A percentile compares a stretch with the other conserved stretches of the same genome.
Conservation (phyloP, 139 green algal genomes). For the Closterium sp. region DNA sequence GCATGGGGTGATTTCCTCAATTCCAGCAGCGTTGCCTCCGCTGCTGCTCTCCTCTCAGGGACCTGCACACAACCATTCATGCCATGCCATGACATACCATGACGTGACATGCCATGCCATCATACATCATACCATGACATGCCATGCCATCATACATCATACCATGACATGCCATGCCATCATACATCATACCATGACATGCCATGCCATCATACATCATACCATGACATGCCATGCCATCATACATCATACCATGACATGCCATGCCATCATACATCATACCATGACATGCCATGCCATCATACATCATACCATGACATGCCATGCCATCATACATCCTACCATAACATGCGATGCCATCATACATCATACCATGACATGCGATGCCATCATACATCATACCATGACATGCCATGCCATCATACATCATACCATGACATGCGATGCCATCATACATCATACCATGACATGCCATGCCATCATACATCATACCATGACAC, state of each 20-base stretch:
- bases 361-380: no score
- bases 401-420: not conserved
- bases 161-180: not conserved
- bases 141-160: not conserved
- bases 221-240: no score
- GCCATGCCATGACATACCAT: not conserved
- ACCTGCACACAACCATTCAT: not conserved
- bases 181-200: not conserved
- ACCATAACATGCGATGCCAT: no score
- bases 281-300: not conserved
- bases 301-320: no score
- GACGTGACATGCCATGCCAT: no score
- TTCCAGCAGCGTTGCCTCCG: constrained; percentile 1
- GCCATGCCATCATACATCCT: not conserved
- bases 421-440: no score
- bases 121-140: no score
- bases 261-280: not conserved
- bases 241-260: no score
- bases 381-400: not conserved
- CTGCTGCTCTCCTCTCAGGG: not conserved
- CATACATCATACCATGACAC: no score
- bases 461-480: no score
- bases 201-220: not conserved
- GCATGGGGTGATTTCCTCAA: constrained; percentile 2
- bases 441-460: not conserved